These are phyloP conservation scores for Aspergillus incahuasiensis DNA, from an alignment of 495 filamentous ascomycete species.

Conservation along the genomic window DNA sequence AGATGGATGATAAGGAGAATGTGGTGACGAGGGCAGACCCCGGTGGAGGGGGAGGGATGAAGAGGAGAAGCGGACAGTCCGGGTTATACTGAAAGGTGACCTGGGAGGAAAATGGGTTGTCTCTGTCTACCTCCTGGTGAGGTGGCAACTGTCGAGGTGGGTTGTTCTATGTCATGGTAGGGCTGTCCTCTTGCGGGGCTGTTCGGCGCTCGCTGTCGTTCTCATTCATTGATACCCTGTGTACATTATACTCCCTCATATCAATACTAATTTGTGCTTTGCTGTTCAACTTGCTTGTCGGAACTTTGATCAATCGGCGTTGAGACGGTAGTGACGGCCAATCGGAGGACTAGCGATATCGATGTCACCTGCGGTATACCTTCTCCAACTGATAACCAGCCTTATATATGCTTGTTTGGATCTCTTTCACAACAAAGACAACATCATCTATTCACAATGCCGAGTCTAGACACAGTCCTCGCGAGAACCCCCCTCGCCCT, in stretches of 20 bases:
- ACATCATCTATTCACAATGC: not conserved
- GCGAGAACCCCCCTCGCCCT: not conserved
- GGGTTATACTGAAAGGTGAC: not conserved
- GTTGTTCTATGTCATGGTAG: not conserved
- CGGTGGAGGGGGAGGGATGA: constrained; percentile 2
- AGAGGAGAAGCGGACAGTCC: not conserved
- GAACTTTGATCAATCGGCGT: constrained; percentile 6
- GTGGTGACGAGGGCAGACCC: not conserved
- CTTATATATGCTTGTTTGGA: not conserved
- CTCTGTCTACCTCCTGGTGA: not conserved
- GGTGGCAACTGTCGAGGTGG: not conserved
- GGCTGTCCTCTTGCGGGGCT: not conserved
- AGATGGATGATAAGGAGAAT: not conserved
- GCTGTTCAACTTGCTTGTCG: not conserved
- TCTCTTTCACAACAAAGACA: not conserved
- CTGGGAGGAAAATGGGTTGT: not conserved
- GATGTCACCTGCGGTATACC: not conserved
- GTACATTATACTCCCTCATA: constrained; percentile 9
- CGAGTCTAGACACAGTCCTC: not conserved
- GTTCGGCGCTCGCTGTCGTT: not conserved
- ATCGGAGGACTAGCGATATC: constrained; percentile 9
- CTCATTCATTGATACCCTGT: constrained; percentile 16
- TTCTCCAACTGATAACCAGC: constrained; percentile 1
- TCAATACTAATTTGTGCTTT: not conserved
- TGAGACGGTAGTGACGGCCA: constrained; percentile 5